Conservation (phyloP, 1,139 yeast species). For the Wickerhamomyces sp. region DNA sequence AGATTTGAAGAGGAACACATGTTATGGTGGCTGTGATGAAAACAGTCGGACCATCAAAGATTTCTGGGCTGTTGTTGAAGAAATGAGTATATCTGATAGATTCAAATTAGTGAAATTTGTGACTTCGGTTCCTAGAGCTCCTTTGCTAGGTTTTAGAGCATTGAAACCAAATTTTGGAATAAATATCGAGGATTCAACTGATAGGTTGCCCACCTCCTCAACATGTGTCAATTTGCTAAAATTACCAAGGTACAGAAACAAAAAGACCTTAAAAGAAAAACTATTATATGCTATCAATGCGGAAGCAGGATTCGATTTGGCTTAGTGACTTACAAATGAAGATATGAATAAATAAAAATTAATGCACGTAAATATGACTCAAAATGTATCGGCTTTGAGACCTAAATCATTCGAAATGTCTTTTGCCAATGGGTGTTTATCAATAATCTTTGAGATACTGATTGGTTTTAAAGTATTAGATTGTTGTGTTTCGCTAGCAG, state of each 20-base stretch:
- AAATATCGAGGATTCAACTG: constrained; percentile 45
- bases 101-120: constrained; percentile 74
- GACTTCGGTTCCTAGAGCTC: constrained; percentile 89
- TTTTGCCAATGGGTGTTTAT: constrained; percentile 13
- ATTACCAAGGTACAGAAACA: constrained; percentile 75
- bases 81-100: constrained; percentile 58
- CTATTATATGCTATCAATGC: constrained; percentile 72
- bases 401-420: constrained; percentile 21
- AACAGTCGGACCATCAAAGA: constrained; percentile 51
- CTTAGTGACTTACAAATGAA: constrained; percentile 22
- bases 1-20: constrained; percentile 63
- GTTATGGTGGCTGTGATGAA: constrained; percentile 63
- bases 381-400: no score
- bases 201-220: constrained; percentile 82
- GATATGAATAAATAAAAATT: constrained; percentile 2
- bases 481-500: neutral
- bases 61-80: constrained; percentile 76
- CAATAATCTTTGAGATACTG: constrained; percentile 11
- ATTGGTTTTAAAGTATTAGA: constrained; percentile 2
- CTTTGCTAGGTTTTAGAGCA: constrained; percentile 77
- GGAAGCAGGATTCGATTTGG: constrained; percentile 83
- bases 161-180: constrained; percentile 80
- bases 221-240: constrained; percentile 89
- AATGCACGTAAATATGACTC: neutral
- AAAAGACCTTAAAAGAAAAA: constrained; percentile 52